A percentile compares a stretch with the other conserved stretches of the same genome.
These are phyloP conservation scores for Schizonepeta tenuifolia DNA, from an alignment of 257 asterid species.

Conservation along the genomic window DNA sequence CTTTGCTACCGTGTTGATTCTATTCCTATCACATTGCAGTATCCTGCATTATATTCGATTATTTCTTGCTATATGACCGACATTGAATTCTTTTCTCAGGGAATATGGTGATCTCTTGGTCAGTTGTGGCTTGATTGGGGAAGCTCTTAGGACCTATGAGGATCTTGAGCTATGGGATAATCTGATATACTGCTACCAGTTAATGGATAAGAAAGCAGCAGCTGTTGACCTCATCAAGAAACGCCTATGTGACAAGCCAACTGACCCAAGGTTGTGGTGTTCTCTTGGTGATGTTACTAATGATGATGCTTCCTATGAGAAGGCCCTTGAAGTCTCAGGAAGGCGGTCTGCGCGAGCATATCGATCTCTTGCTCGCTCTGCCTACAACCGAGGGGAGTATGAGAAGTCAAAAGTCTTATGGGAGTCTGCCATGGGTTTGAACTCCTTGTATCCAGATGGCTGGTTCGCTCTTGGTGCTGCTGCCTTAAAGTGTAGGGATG, in stretches of 20 bases:
- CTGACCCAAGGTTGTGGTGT: conserved; percentile 90
- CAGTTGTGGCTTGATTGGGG: conserved; percentile 88
- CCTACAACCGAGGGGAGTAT: conserved; percentile 83
- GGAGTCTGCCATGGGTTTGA: conserved; percentile 91
- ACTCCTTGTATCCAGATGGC: conserved; percentile 87
- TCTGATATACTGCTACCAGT: conserved; percentile 75
- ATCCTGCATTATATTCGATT: conserved; percentile 18
- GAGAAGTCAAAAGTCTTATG: conserved; percentile 74
- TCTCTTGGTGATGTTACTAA: conserved; percentile 91
- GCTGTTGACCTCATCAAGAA: conserved; percentile 81
- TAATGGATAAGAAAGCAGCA: conserved; percentile 90
- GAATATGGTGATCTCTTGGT: conserved; percentile 88
- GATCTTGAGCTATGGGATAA: conserved; percentile 99
- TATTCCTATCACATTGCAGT: conserved; percentile 22
- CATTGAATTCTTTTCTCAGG: conserved; percentile 46
- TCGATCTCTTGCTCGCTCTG: conserved; percentile 91
- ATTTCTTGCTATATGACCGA: conserved; percentile 6
- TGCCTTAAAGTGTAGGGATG: conserved; percentile 77
- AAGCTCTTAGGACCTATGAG: conserved; percentile 81
- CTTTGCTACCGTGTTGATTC: conserved; percentile 11
- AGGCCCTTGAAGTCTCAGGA: conserved; percentile 88
- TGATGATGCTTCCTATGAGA: conserved; percentile 69
- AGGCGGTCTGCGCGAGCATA: conserved; percentile 81
- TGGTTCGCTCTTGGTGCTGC: conserved; percentile 99
- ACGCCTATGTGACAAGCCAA: conserved; percentile 66